These are phyloP conservation scores for Phytophthora sp. DNA, from an alignment of 352 stramenopile species.

Conservation along the genomic window DNA sequence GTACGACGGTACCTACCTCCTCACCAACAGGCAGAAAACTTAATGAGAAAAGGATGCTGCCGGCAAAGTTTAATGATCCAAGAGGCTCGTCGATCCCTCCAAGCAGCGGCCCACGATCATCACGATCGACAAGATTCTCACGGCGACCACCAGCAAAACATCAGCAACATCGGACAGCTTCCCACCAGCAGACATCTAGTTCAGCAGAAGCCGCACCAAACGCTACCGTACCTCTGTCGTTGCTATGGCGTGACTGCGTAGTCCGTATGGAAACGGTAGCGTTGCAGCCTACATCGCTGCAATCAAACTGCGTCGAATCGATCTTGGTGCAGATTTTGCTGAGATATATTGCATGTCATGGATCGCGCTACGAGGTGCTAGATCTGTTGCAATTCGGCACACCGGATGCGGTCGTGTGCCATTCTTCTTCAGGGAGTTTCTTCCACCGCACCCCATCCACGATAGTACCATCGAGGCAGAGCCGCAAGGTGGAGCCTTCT, in stretches of 20 bases:
- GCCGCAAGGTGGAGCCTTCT: slow-evolving; percentile 25
- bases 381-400: slow-evolving; percentile 88
- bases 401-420: slow-evolving; percentile 79
- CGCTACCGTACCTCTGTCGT: slow-evolving; percentile 16
- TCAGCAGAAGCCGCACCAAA: slow-evolving; percentile 9
- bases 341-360: slow-evolving; percentile 87
- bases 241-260: slow-evolving; percentile 46
- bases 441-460: slow-evolving; percentile 61
- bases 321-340: slow-evolving; percentile 83
- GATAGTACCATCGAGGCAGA: slow-evolving; percentile 29
- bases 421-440: slow-evolving; percentile 80
- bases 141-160: slow-evolving; percentile 13
- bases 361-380: slow-evolving; percentile 79
- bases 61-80: slow-evolving; percentile 3
- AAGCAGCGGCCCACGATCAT: slow-evolving; percentile 3
- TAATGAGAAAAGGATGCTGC: not conserved
- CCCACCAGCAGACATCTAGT: not conserved
- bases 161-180: slow-evolving; percentile 13
- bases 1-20: not conserved
- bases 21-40: not conserved
- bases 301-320: slow-evolving; percentile 73
- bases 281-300: slow-evolving; percentile 59
- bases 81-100: not conserved
- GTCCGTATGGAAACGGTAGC: slow-evolving; percentile 61
- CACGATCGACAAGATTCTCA: slow-evolving; percentile 19